phyloP scores from a whole-genome alignment of 352 stramenopile genomes.

The Pythium insidiosum region DNA sequence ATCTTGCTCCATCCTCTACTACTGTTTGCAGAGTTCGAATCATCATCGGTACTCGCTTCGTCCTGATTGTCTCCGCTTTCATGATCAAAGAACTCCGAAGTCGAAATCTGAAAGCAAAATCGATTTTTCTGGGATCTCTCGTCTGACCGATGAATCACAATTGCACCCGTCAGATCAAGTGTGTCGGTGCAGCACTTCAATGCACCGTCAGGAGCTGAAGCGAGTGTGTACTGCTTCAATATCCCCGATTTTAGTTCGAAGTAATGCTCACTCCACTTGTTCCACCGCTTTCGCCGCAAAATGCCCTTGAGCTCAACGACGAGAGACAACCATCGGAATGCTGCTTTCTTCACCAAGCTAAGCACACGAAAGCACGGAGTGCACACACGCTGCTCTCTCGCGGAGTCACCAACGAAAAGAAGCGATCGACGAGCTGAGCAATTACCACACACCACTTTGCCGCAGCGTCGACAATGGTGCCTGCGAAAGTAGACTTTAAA shows the following conservation, averaged over 20 bases:
- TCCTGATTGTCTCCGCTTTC: not conserved
- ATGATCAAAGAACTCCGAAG: conserved; percentile 19
- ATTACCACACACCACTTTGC: conserved; percentile 65
- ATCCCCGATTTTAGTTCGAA: conserved; percentile 70
- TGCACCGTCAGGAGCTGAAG: conserved; percentile 17
- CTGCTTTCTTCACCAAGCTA: conserved; percentile 50
- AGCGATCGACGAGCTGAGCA: conserved; percentile 62
- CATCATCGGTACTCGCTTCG: conserved; percentile 12
- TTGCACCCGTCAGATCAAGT: conserved; percentile 62
- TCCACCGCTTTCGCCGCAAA: conserved; percentile 53
- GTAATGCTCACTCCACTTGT: conserved; percentile 82
- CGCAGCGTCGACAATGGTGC: conserved; percentile 77
- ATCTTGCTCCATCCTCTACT: conserved; percentile 3
- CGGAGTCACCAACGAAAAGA: conserved; percentile 62
- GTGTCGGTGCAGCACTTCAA: conserved; percentile 47
- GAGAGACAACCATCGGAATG: conserved; percentile 55
- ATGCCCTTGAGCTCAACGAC: conserved; percentile 67
- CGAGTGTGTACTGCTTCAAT: conserved; percentile 70
- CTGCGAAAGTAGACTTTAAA: conserved; percentile 77
- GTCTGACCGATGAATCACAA: conserved; percentile 74
- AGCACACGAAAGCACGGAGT: conserved; percentile 60
- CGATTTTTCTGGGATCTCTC: conserved; percentile 58
- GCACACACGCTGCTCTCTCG: conserved; percentile 61
- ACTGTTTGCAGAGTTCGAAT: conserved; percentile 9
- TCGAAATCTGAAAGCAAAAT: conserved; percentile 80